phyloP scores from a whole-genome alignment of 257 asterid species.

The Sherardia arvensis region DNA sequence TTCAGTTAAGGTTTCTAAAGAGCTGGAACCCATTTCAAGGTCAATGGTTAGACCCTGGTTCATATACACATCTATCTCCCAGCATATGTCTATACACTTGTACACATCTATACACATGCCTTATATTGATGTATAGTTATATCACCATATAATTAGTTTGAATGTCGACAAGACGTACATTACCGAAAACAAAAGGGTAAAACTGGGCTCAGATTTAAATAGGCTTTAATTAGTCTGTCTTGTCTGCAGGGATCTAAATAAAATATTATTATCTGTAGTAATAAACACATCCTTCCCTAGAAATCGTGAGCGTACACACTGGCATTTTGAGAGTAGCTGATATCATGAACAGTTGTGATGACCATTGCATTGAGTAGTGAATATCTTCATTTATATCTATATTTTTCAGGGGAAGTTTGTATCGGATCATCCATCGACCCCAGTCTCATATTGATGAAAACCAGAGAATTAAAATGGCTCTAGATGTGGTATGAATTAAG shows the following conservation, averaged over 20 bases:
- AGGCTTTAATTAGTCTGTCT: background rate
- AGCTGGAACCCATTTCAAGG: background rate
- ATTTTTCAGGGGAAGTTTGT: slow-evolving; percentile 88
- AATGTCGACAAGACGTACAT: background rate
- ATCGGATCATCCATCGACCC: slow-evolving; percentile 93
- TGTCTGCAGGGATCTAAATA: background rate
- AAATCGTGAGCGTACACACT: background rate
- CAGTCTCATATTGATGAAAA: slow-evolving; percentile 91
- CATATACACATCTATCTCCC: background rate
- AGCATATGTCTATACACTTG: no score
- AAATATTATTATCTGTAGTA: no score
- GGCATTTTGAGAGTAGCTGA: no score
- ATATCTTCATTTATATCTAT: slow-evolving; percentile 4
- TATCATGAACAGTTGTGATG: background rate
- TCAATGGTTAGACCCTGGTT: no score
- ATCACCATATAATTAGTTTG: no score
- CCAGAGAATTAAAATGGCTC: slow-evolving; percentile 92
- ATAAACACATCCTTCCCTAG: background rate
- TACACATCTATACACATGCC: no score
- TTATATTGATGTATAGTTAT: no score
- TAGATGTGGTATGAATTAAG: slow-evolving; percentile 72
- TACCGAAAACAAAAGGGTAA: background rate
- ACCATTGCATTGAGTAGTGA: background rate
- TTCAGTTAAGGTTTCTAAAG: background rate
- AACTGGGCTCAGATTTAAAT: background rate